phyloP scores from a whole-genome alignment of 192 early-diverging fungal genomes.

The Lobulomyces angularis region DNA sequence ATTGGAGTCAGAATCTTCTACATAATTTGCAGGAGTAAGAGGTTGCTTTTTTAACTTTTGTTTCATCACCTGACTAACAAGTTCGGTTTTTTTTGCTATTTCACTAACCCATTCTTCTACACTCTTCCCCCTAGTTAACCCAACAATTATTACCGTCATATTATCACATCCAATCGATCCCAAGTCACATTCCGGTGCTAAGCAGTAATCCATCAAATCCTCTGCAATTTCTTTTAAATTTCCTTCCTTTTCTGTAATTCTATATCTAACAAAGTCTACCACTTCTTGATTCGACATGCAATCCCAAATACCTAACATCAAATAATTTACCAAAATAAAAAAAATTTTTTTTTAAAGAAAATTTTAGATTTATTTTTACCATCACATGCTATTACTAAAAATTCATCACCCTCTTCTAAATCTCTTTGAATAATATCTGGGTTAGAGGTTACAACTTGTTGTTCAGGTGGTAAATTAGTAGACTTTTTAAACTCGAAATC shows the following conservation, averaged over 20 bases:
- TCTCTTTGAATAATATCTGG: constrained; percentile 65
- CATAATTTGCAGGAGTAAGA: too few species aligned
- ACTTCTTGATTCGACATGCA: constrained; percentile 84
- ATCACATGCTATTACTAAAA: constrained; percentile 92
- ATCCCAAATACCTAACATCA: constrained; percentile 86
- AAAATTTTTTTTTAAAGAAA: not conserved
- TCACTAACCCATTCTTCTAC: constrained; percentile 69
- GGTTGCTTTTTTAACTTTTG: too few species aligned
- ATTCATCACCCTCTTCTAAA: constrained; percentile 67
- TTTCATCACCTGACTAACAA: too few species aligned
- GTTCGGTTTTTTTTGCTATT: too few species aligned
- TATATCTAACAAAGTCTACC: constrained; percentile 67
- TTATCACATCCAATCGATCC: constrained; percentile 97
- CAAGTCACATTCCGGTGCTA: constrained; percentile 77
- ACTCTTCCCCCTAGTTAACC: constrained; percentile 62
- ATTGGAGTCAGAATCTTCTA: too few species aligned
- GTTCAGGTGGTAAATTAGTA: constrained; percentile 54
- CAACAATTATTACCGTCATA: constrained; percentile 94
- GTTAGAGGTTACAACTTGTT: constrained; percentile 87
- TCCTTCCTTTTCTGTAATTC: too few species aligned
- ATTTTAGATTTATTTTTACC: constrained; percentile 56
- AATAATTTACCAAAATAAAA: not conserved
- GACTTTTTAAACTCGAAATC: constrained; percentile 99
- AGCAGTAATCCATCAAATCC: constrained; percentile 79
- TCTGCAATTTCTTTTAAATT: constrained; percentile 73